Conservation (phyloP, 2,329 filamentous ascomycete genomes). For the Epichloe baconii region DNA sequence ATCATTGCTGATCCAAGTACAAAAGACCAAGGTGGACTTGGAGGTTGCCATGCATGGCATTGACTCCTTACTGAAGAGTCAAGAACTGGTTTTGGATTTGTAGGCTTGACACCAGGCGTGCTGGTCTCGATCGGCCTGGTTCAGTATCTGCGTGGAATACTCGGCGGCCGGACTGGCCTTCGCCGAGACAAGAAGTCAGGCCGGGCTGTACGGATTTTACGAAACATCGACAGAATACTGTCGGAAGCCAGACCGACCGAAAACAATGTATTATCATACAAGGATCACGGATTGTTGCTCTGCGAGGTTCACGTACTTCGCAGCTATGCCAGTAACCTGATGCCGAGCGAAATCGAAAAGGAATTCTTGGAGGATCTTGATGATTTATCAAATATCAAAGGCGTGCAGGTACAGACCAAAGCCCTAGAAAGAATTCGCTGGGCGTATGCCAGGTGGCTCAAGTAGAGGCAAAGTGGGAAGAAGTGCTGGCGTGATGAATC, state of each 20-base stretch:
- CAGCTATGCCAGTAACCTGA: constrained; percentile 41
- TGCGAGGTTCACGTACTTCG: constrained; percentile 82
- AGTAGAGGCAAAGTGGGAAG: constrained; percentile 11
- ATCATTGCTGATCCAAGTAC: constrained; percentile 86
- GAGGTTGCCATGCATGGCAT: constrained; percentile 95
- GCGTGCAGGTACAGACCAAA: constrained; percentile 63
- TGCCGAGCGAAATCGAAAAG: constrained; percentile 62
- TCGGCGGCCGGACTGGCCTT: constrained; percentile 59
- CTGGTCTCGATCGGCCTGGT: constrained; percentile 66
- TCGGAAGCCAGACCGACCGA: constrained; percentile 55
- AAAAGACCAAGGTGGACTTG: constrained; percentile 97
- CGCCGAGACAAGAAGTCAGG: constrained; percentile 52
- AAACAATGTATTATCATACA: constrained; percentile 70
- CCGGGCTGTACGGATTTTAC: constrained; percentile 62
- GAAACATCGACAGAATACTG: constrained; percentile 77
- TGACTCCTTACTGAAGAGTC: constrained; percentile 84
- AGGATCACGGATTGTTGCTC: constrained; percentile 79
- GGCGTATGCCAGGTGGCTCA: constrained; percentile 73
- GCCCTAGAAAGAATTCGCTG: constrained; percentile 77
- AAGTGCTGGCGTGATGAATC: not conserved
- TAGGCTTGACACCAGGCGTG: constrained; percentile 86
- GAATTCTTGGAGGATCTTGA: constrained; percentile 84
- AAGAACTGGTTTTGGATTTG: constrained; percentile 94
- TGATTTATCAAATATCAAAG: constrained; percentile 73
- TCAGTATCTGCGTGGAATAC: constrained; percentile 55